Base-by-base conservation (phyloP, 805 yeast species). In the Wickerhamiella allomyrinae region DNA sequence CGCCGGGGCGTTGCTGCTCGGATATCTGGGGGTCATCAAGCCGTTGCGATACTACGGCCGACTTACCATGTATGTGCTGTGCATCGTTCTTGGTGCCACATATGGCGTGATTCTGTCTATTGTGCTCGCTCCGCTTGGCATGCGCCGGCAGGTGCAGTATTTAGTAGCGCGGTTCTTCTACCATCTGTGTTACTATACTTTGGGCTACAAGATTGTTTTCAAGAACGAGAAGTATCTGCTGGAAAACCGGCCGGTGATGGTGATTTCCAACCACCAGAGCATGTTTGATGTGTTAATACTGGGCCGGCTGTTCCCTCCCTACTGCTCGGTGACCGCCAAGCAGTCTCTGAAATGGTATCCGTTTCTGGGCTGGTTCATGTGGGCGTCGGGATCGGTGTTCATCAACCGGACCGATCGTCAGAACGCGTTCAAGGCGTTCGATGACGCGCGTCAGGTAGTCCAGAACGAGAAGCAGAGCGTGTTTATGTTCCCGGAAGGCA, bases 401-500 rank as follows among this genome's bases (percentile, higher is more conserved):
- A 67, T 91, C 42, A 95, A 91, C 58, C 76, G 99, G 58, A 65
- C 76, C 5, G 77, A 76, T 57, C 74, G 84, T 49, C 75, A 73
- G 44, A 76, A 79, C 56, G 86, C 96, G 19, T 73, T 84, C 44
- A 67, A 66, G 43, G 81, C 91, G 8, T 72, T 91, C 57, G 77
- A 77, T 41, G 59, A 62, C 11, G 95, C 96, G 4, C 69, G 84
- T 41, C 59, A 62, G 9, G 67, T 67, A 20, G 68, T 91, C 59
- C 77, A 76, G 56, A 55, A 59, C 4, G 67, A 76, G 39, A 74
- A 76, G 55, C 77, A 87, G 52, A 83, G 80, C 13, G 69, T 91
- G 20, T 91, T 79, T 71, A 76, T 91, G 64, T 91, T 87, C 69
- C 95, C 97, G 20, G 99, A 91, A 62, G 99, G 99, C 21, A 91